Percentiles rank a stretch among this genome's conserved stretches.
phyloP scores from a whole-genome alignment of 495 filamentous ascomycete genomes.

The Daldinia childiae region DNA sequence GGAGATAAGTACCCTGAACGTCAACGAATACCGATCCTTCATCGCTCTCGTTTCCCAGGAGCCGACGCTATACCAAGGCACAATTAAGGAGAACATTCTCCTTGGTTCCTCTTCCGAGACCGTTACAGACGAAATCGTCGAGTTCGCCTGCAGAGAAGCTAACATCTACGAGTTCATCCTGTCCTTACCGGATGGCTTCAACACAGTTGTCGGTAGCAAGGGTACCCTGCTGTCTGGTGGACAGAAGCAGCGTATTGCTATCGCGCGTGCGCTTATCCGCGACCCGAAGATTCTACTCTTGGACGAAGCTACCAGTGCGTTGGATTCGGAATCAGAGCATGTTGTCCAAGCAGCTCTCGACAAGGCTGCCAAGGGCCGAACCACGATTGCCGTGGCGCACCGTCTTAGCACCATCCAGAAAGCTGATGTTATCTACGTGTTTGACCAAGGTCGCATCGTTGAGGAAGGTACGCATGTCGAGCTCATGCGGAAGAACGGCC shows the following conservation, averaged over 20 bases:
- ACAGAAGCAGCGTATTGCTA: slow-evolving; percentile 85
- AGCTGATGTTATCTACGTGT: slow-evolving; percentile 85
- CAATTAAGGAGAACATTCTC: slow-evolving; percentile 83
- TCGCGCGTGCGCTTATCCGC: slow-evolving; percentile 75
- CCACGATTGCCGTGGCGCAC: slow-evolving; percentile 83
- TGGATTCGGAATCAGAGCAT: slow-evolving; percentile 85
- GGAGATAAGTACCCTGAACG: slow-evolving; percentile 76
- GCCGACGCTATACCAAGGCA: slow-evolving; percentile 86
- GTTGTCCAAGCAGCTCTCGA: slow-evolving; percentile 84
- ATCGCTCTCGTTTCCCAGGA: slow-evolving; percentile 87
- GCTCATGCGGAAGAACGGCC: slow-evolving; percentile 70
- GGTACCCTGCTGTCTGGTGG: slow-evolving; percentile 82
- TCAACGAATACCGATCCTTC: slow-evolving; percentile 79
- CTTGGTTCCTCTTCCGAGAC: slow-evolving; percentile 71
- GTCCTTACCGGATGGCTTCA: slow-evolving; percentile 69
- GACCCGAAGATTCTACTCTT: slow-evolving; percentile 72
- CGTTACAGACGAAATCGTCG: slow-evolving; percentile 72
- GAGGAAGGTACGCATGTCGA: slow-evolving; percentile 78
- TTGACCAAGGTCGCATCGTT: slow-evolving; percentile 77
- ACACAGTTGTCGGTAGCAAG: slow-evolving; percentile 78
- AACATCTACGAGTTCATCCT: slow-evolving; percentile 93
- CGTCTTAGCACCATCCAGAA: slow-evolving; percentile 82
- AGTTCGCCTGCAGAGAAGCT: slow-evolving; percentile 82
- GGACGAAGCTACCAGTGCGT: slow-evolving; percentile 83
- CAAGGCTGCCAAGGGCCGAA: slow-evolving; percentile 75